Evolutionary conservation across 2,329 filamentous ascomycete species (phyloP).

Genomic region (Paradendryphiella salina): DNA sequence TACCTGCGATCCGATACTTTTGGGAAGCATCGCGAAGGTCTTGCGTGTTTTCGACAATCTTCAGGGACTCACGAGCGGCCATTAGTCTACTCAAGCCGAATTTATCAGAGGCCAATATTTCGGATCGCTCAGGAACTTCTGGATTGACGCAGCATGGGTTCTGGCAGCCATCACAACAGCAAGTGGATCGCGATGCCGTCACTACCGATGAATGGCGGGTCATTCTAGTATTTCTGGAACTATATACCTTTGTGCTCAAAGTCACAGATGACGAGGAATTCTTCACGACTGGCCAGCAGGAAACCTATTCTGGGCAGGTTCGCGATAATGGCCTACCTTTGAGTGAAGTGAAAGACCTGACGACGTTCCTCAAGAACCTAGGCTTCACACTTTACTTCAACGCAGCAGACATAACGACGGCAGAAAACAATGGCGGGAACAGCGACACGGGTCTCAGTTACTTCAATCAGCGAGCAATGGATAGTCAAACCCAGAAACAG

Average conservation of each 20-base stretch:
- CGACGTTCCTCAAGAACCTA: slow-evolving; percentile 85
- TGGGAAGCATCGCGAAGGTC: slow-evolving; percentile 70
- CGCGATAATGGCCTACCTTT: slow-evolving; percentile 70
- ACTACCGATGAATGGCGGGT: slow-evolving; percentile 79
- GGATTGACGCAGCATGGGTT: slow-evolving; percentile 27
- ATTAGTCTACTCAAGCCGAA: slow-evolving; percentile 59
- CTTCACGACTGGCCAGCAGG: slow-evolving; percentile 60
- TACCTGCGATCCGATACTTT: slow-evolving; percentile 79
- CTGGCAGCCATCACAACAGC: slow-evolving; percentile 42
- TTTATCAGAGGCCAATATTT: slow-evolving; percentile 13
- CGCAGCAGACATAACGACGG: slow-evolving; percentile 63
- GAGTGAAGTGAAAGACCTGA: slow-evolving; percentile 71
- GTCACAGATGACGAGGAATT: slow-evolving; percentile 98
- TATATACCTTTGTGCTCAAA: slow-evolving; percentile 90
- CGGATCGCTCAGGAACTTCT: slow-evolving; percentile 14
- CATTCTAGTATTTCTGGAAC: slow-evolving; percentile 85
- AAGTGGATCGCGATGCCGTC: slow-evolving; percentile 44
- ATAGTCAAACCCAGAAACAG: slow-evolving; percentile 35
- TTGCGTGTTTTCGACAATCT: slow-evolving; percentile 60
- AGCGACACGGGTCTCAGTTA: slow-evolving; percentile 55
- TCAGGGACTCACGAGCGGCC: slow-evolving; percentile 60
- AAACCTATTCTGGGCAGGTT: slow-evolving; percentile 28
- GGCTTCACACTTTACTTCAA: slow-evolving; percentile 89
- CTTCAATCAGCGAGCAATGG: slow-evolving; percentile 33
- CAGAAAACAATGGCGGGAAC: slow-evolving; percentile 49